Evolutionary conservation across 257 asterid genomes (phyloP), one percentile per base, ranked within the genome.

Genomic region (Solanum chiquidenum): DNA sequence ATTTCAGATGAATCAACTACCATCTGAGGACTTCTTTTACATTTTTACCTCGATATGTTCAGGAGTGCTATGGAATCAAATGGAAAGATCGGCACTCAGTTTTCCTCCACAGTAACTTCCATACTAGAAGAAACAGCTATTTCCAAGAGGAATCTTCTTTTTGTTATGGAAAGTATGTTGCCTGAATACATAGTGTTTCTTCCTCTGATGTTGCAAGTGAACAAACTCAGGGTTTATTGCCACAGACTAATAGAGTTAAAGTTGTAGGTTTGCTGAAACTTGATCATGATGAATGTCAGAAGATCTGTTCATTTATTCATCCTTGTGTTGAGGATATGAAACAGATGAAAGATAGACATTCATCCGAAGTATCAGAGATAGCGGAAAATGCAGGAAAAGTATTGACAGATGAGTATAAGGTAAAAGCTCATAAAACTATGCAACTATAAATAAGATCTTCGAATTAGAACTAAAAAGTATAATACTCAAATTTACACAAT

Each of bases 401-500:
- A 72, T 93, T 93, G 77, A 69, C 90, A 40, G 92, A 93, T 84
- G 93, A 91, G 77, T 91, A 90, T 90, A 90, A 88, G 93, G 94
- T 92, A 90, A 82, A 91, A 76, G 9, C 20, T 37, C 55, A 68
- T 12, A 77, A 42, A 42, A 25, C 62, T 16, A 42, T 25, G 5
- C 16, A 77, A 77, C n/a, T 77, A n/a, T n/a, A n/a, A 76, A 76
- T n/a, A 33, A 40, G 75, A 68, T 75, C 2, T 76, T 76, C 25
- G 35, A 42, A 37, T 75, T 75, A 75, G 8, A 14, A 72, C 44
- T 72, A 31, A 72, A 71, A 33, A 76, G 13, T n/a, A 40, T 40
- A 40, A 40, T 40, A 76, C 21, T 40, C 83, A 40, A 44, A 27
- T 27, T 42, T 44, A 9, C 84, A 79, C 64, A 77, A 42, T 44